phyloP scores from a whole-genome alignment of 768 basidiomycete species.

The Suillus americanus region DNA sequence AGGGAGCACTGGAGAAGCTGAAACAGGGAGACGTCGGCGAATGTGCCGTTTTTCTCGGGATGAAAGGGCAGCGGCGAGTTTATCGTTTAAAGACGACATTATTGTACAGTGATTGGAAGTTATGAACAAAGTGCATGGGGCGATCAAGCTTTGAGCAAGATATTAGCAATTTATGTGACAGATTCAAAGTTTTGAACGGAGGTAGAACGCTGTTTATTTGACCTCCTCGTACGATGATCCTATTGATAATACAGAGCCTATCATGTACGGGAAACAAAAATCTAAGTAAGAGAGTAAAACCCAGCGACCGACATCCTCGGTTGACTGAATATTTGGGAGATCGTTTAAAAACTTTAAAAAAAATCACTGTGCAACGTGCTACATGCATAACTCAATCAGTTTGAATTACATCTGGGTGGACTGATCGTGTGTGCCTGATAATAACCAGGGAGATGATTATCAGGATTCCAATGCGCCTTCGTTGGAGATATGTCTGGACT shows the following conservation, averaged over 20 bases:
- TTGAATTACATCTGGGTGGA: neutral
- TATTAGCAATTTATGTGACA: neutral
- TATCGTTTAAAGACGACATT: slow-evolving; percentile 34
- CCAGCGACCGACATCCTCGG: too few species aligned
- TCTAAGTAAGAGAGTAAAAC: neutral
- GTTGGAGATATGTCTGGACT: neutral
- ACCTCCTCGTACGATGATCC: neutral
- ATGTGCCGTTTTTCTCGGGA: slow-evolving; percentile 70
- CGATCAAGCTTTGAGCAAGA: neutral
- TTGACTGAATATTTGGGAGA: neutral
- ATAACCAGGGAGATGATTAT: neutral
- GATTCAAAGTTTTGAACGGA: neutral
- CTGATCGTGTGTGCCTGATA: neutral
- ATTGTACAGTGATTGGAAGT: neutral
- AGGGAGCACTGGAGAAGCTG: slow-evolving; percentile 31
- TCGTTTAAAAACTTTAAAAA: neutral
- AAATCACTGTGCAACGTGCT: neutral
- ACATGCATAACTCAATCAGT: neutral
- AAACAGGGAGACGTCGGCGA: slow-evolving; percentile 64
- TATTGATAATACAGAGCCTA: neutral
- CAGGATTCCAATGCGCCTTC: neutral
- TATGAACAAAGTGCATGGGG: neutral
- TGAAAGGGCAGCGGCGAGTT: slow-evolving; percentile 52
- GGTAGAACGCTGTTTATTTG: neutral
- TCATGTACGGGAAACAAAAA: neutral